These are phyloP conservation scores for Aspergillus hortae DNA, from an alignment of 2,329 filamentous ascomycete species.

Conservation along the genomic window DNA sequence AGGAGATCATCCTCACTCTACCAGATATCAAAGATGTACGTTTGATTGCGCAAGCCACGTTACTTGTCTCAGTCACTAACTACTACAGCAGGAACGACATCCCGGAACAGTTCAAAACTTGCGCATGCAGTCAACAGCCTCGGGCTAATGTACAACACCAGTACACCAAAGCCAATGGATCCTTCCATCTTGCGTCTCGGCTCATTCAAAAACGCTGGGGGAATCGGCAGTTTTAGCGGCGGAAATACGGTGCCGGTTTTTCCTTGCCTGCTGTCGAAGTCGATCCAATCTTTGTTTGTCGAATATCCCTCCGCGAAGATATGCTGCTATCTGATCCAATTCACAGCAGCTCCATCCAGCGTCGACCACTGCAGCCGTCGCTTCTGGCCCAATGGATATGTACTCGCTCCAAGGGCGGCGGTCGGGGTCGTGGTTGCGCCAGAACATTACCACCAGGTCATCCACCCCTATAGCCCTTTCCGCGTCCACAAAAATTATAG, in stretches of 20 bases:
- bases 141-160: conserved; percentile 1
- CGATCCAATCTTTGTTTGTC: conserved; percentile 1
- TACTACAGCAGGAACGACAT: conserved; percentile 2
- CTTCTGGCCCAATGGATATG: conserved; percentile 4
- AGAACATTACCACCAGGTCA: conserved; percentile 4
- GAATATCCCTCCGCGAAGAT: not conserved
- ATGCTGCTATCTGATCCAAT: conserved; percentile 3
- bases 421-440: conserved; percentile 1
- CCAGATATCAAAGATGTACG: not conserved
- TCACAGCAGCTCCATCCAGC: conserved; percentile 3
- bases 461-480: not conserved
- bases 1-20: not conserved
- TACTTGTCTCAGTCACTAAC: conserved; percentile 2
- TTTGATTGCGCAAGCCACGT: not conserved
- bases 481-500: conserved; percentile 1
- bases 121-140: conserved; percentile 1
- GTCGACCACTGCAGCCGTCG: conserved; percentile 2
- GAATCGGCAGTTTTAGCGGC: not conserved
- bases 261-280: conserved; percentile 5
- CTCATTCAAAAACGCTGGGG: conserved; percentile 2
- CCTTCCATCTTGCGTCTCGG: not conserved
- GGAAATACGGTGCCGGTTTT: conserved; percentile 1
- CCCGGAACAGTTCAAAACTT: not conserved
- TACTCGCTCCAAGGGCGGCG: conserved; percentile 5
- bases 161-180: conserved; percentile 1